Base-by-base conservation (phyloP, 306 rosid genomes). In the Citrullus colocynthis region DNA sequence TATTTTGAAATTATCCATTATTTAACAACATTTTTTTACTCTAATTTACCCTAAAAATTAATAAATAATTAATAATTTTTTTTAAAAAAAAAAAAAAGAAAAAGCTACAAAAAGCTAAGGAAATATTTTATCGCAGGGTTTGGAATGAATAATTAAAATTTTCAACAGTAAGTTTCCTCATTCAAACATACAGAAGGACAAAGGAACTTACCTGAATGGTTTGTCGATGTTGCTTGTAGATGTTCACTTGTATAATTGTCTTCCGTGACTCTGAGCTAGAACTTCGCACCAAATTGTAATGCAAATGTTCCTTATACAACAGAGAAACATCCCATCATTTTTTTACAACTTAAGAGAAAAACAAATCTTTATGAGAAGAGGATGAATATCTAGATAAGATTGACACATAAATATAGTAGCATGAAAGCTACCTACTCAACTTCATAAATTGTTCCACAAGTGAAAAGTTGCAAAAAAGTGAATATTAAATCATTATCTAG, bases 211-310 rank as follows among this genome's bases (percentile, higher is more conserved):
- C 98, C 98, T 94, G 97, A 81, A 94, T 87, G 84, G 98, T 91
- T 75, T 94, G 98, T 52, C 96, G 86, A 67, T 92, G 97, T 74
- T 90, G 88, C 89, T 89, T 94, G 93, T 79, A 91, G 80, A 94
- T 84, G 77, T 91, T 94, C 78, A 94, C 89, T 80, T 90, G 85
- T 39, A 90, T 80, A 24, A 82, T 90, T 64, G 93, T 86, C 80
- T 84, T 90, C 84, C 90, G 89, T 81, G 81, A 83, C 15, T 81
- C 92, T 6, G 90, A 80, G 80, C 81, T 84, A 13, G 63, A 59
- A 85, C 94, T 93, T 83, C 76, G 84, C 75, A 90, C 94, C 85
- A 89, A 83, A 72, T 94, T 93, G 84, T 51, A 94, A 86, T 94
- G 89, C 15, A 75, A 21, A 76, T 91, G 97, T 81, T 91, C 95